Evolutionary conservation across 352 stramenopile species (phyloP), one percentile per base, ranked within the genome.

Genomic region (Globisporangium lucens): DNA sequence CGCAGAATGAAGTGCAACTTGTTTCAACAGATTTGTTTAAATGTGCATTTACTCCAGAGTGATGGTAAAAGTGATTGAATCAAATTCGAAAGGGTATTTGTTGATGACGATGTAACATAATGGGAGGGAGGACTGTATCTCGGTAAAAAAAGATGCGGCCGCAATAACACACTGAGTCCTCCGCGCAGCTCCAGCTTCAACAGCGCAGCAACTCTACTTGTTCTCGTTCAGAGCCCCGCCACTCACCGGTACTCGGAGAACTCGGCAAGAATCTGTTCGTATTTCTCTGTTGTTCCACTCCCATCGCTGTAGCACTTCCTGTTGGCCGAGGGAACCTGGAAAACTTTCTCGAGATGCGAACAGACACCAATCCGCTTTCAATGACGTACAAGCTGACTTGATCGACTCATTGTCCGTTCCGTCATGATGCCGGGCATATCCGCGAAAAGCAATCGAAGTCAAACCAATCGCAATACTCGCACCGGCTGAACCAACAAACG

Each of bases 371-470:
- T 7, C 83, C 83, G 46, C 65, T 87, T 61, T 91, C 83, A 35
- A 91, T 86, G 13, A 89, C 82, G 64, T 89, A 91, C 15, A 91
- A 69, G 56, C 78, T 89, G 49, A 56, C 47, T 55, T 13, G 47
- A 55, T 55, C 47, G 47, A 29, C 47, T 55, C 47, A 55, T 55
- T 15, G 20, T 55, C 17, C 30, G 47, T 9, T 55, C n/a, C 47
- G 47, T 55, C 47, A 55, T 30, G 20, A 33, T 9, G 24, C 6
- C 6, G 0, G 47, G 47, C 47, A 55, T 55, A 29, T 55, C 47
- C n/a, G 47, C 13, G 47, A 30, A 5, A 12, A 55, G 47, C 47
- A 27, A 15, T 55, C 47, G 47, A 10, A 55, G 47, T 10, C 47
- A n/a, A 55, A 30, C n/a, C 47, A 55, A 55, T 4, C n/a, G 47